phyloP scores from a whole-genome alignment of 176 grass and related monocot genomes.

The Juncus inflexus region DNA sequence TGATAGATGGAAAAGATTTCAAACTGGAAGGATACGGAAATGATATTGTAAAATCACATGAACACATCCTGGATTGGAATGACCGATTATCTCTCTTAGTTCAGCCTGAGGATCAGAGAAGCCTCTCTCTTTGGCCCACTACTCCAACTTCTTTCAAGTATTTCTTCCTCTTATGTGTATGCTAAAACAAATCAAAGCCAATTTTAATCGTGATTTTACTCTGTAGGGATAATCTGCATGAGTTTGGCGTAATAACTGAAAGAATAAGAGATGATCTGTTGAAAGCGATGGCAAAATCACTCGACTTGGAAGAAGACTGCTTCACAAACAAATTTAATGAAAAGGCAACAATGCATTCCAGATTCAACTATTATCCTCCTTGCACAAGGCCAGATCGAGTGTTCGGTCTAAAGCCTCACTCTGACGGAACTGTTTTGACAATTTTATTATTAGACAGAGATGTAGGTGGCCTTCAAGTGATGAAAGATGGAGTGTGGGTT shows the following conservation, averaged over 20 bases:
- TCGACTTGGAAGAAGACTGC: conserved; percentile 28
- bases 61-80: conserved; percentile 45
- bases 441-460: conserved; percentile 42
- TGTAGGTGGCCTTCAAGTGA: conserved; percentile 48
- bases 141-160: conserved; percentile 20
- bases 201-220: background rate
- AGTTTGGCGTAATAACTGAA: conserved; percentile 27
- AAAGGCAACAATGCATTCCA: background rate
- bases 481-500: conserved; percentile 30
- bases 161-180: background rate
- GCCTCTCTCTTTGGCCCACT: conserved; percentile 29
- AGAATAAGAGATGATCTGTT: conserved; percentile 25
- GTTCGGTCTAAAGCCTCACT: conserved; percentile 58
- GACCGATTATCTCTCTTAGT: conserved; percentile 46
- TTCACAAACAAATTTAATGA: conserved; percentile 39
- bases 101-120: conserved; percentile 31
- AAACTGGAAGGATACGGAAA: conserved; percentile 49
- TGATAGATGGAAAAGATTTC: conserved; percentile 27
- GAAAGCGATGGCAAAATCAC: conserved; percentile 26
- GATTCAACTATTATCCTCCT: conserved; percentile 52
- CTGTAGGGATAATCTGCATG: conserved; percentile 29
- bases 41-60: conserved; percentile 41
- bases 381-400: conserved; percentile 54
- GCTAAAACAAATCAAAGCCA: background rate
- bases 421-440: conserved; percentile 55